Base-by-base conservation (phyloP, 768 basidiomycete genomes). In the Dictyophora rubrovolvata region DNA sequence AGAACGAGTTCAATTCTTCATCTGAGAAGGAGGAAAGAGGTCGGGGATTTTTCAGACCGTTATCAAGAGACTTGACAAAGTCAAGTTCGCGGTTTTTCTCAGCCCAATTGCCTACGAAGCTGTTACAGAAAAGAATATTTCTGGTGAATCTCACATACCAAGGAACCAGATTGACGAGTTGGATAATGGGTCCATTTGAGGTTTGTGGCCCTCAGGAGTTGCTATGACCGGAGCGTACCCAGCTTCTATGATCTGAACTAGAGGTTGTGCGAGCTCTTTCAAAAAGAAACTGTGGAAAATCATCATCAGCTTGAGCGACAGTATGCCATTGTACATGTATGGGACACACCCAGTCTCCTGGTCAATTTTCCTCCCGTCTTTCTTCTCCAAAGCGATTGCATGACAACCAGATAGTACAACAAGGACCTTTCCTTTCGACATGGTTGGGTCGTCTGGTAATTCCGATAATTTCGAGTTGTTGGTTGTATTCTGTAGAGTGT, bases 211-310 rank as follows among this genome's bases (percentile, higher is more conserved):
- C 10, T 53, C 56, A 1, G 67, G 67, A 6, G 67, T 67, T 8
- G 66, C 68, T 54, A 69, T 67, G 63, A 62, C 36, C 28, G 56
- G 47, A 11, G 21, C 20, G 55, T 65, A 67, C 22, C 66, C 67
- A n/a, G 65, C 63, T 61, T 68, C 66, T 28, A 69, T 61, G 16
- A 69, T 59, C 53, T 64, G 55, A 12, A 28, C 46, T 35, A 68
- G 65, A 12, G 66, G 68, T 54, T 65, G 65, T 4, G 67, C 64
- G 33, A 69, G 65, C 63, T 68, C 68, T 28, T 28, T 28, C 28
- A 28, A 7, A 7, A 28, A 28, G 7, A 28, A 28, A 7, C 28
- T 28, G 28, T 7, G 28, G n/a, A 28, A 7, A 28, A 7, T 2
- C 2, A 28, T 7, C 28, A 28, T 28, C 7, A 28, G 28, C 28